A percentile compares a stretch with the other conserved stretches of the same genome.
These are phyloP conservation scores for Penicillium samsonianum DNA, from an alignment of 495 filamentous ascomycete species.

Conservation along the genomic window DNA sequence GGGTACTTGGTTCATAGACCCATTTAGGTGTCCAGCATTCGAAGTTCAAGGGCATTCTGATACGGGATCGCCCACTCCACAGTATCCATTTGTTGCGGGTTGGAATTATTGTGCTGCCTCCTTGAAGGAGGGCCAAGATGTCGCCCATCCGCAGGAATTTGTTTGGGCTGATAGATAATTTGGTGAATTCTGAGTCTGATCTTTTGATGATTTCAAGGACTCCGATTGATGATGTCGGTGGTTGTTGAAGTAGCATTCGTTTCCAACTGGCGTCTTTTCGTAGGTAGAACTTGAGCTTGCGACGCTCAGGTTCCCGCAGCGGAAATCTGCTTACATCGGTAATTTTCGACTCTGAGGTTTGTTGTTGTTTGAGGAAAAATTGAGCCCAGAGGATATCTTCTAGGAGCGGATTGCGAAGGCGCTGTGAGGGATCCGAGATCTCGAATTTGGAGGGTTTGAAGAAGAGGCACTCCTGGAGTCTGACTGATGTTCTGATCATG, in stretches of 20 bases:
- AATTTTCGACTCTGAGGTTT: background rate
- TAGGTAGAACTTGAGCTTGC: constrained; percentile 1
- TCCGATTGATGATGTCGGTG: constrained; percentile 11
- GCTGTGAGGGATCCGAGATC: background rate
- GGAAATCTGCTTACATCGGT: constrained; percentile 14
- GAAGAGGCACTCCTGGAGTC: constrained; percentile 10
- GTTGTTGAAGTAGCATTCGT: constrained; percentile 16
- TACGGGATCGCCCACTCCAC: constrained; percentile 10
- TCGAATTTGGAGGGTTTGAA: constrained; percentile 1
- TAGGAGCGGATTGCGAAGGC: constrained; percentile 10
- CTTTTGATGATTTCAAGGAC: constrained; percentile 12
- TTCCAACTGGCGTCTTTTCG: constrained; percentile 18
- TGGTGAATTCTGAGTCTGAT: constrained; percentile 12
- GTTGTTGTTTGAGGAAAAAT: constrained; percentile 13
- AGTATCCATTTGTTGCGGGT: constrained; percentile 15
- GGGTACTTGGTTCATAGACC: constrained; percentile 6
- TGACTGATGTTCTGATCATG: constrained; percentile 3
- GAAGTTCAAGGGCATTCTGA: constrained; percentile 9
- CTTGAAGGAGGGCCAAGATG: constrained; percentile 5
- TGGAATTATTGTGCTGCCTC: constrained; percentile 10
- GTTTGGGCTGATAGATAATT: constrained; percentile 1
- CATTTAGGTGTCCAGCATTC: constrained; percentile 10
- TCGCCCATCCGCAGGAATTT: constrained; percentile 8
- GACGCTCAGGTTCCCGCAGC: background rate
- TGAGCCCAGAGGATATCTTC: constrained; percentile 15